phyloP scores from a whole-genome alignment of 176 grass and related monocot species.

The Aegilops tauschii region DNA sequence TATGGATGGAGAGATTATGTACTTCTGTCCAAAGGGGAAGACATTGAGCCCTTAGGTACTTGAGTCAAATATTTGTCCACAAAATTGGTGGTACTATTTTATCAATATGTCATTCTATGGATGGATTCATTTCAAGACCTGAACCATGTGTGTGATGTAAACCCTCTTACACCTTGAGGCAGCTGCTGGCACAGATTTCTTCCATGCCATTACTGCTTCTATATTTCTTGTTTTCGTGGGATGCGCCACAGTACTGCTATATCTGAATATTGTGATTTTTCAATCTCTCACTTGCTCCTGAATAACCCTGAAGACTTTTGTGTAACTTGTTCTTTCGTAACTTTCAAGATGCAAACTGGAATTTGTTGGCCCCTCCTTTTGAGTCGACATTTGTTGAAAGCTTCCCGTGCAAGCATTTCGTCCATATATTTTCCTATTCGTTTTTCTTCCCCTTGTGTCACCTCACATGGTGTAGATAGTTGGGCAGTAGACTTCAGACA shows the following conservation, averaged over 20 bases:
- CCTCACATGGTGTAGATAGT: conserved; percentile 23
- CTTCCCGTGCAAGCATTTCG: not conserved
- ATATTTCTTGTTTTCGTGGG: not conserved
- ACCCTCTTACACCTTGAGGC: not conserved
- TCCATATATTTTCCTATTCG: not conserved
- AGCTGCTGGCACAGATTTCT: not conserved
- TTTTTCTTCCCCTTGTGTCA: not conserved
- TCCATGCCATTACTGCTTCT: not conserved
- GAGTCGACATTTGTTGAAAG: not conserved
- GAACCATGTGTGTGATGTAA: not conserved
- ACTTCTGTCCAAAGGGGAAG: conserved; percentile 16
- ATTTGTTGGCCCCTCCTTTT: not conserved
- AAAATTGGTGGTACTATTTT: conserved; percentile 23
- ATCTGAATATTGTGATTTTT: not conserved
- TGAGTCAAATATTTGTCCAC: conserved; percentile 11
- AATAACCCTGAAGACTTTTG: not conserved
- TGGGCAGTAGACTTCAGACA: conserved; percentile 36
- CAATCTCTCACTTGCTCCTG: not conserved
- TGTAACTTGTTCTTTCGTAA: not conserved
- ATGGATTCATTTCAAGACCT: not conserved
- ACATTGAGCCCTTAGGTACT: conserved; percentile 18
- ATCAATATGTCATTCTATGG: not conserved
- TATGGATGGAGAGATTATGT: conserved; percentile 23
- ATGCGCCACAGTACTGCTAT: not conserved
- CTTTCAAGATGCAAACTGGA: not conserved